Percentiles rank a stretch among this genome's conserved stretches.
phyloP scores from a whole-genome alignment of 2,329 filamentous ascomycete genomes.

The Sporothrix curviconia region DNA sequence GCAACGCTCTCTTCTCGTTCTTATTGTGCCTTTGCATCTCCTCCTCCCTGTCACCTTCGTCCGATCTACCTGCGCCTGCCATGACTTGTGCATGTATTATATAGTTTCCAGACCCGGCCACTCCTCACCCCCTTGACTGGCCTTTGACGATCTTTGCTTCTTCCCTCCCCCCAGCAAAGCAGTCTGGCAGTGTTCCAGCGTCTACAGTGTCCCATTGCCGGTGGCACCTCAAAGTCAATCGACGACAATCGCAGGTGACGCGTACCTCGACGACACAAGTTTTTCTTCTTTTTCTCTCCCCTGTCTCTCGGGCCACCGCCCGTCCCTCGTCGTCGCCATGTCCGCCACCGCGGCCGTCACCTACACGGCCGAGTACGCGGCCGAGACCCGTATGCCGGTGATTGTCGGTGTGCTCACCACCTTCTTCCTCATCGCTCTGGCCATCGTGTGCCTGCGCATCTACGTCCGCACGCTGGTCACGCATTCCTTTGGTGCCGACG shows the following conservation, averaged over 20 bases:
- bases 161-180: neutral
- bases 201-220: neutral
- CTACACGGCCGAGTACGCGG: conserved; percentile 18
- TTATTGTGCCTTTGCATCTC: neutral
- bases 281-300: neutral
- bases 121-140: neutral
- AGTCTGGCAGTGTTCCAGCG: neutral
- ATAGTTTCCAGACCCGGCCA: neutral
- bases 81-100: neutral
- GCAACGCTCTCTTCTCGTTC: neutral
- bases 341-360: neutral
- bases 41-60: neutral
- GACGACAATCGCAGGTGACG: neutral
- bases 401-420: conserved; percentile 21
- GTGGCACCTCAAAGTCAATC: neutral
- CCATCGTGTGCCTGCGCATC: conserved; percentile 4
- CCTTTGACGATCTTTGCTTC: neutral
- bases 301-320: neutral
- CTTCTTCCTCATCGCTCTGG: conserved; percentile 4
- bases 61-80: too few relatives aligned
- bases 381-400: conserved; percentile 23
- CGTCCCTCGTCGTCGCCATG: neutral
- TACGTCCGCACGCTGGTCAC: conserved; percentile 4
- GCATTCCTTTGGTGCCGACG: conserved; percentile 4
- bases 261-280: neutral